Percentiles rank a stretch among this genome's conserved stretches.
These are phyloP conservation scores for Casaregolazyma suthepensis DNA, from an alignment of 1,139 yeast genomes.

Conservation along the genomic window DNA sequence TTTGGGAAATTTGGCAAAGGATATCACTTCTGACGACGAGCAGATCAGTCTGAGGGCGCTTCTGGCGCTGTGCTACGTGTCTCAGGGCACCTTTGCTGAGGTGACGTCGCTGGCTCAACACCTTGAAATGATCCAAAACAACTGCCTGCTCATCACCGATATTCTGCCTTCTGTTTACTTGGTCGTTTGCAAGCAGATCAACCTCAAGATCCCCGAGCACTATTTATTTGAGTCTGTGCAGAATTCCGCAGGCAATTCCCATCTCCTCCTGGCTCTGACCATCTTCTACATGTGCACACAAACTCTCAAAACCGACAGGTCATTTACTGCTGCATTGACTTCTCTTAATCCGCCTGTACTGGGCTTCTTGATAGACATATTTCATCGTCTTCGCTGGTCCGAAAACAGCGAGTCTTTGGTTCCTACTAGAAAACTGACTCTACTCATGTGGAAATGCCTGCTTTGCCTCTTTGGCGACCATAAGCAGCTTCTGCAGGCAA, in stretches of 20 bases:
- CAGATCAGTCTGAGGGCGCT: constrained; percentile 4
- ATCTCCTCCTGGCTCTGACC: constrained; percentile 41
- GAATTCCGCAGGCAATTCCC: constrained; percentile 18
- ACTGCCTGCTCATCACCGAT: constrained; percentile 24
- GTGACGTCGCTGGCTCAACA: constrained; percentile 36
- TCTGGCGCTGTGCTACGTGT: constrained; percentile 32
- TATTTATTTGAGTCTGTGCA: constrained; percentile 9
- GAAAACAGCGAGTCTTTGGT: constrained; percentile 22
- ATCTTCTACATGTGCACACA: constrained; percentile 46
- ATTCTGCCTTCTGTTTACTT: not conserved
- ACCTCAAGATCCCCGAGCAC: constrained; percentile 18
- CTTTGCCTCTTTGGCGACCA: constrained; percentile 62
- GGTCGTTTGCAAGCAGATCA: constrained; percentile 4
- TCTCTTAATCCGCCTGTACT: constrained; percentile 37
- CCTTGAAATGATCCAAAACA: constrained; percentile 31
- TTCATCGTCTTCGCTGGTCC: constrained; percentile 65
- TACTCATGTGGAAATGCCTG: constrained; percentile 54
- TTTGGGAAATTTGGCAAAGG: not conserved
- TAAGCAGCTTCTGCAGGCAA: constrained; percentile 40
- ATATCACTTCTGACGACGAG: not conserved
- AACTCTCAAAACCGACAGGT: constrained; percentile 27
- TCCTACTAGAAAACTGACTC: constrained; percentile 42
- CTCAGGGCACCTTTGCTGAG: constrained; percentile 39
- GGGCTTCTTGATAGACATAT: constrained; percentile 41
- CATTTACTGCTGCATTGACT: constrained; percentile 27